These are phyloP conservation scores for Pezicula neosporulosa DNA, from an alignment of 2,329 filamentous ascomycete genomes.

Conservation along the genomic window DNA sequence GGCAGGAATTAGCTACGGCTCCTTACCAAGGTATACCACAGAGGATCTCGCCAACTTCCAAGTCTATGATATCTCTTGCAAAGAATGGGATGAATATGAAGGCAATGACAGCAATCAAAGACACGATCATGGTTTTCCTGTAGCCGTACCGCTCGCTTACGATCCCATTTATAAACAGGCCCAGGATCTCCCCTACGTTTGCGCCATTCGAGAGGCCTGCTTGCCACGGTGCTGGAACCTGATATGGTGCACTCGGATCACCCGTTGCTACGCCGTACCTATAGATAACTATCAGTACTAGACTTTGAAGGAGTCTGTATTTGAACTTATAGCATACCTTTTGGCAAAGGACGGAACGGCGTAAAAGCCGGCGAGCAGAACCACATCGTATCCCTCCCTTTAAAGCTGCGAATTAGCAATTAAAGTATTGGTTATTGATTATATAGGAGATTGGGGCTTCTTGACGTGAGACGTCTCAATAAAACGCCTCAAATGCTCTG, in stretches of 20 bases:
- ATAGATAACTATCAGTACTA: too few relatives aligned
- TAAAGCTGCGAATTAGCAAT: conserved; percentile 25
- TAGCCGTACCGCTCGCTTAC: conserved; percentile 40
- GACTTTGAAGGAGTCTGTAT: too few relatives aligned
- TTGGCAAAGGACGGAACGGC: conserved; percentile 25
- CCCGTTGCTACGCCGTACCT: conserved; percentile 10
- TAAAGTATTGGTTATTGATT: conserved; percentile 16
- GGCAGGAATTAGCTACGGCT: too few relatives aligned
- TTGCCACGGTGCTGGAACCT: conserved; percentile 28
- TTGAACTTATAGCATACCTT: conserved; percentile 22
- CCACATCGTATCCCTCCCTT: conserved; percentile 26
- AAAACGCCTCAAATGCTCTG: too few relatives aligned
- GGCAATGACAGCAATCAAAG: conserved; percentile 30
- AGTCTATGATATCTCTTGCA: conserved; percentile 37
- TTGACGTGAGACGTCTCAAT: too few relatives aligned
- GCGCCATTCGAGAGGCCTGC: conserved; percentile 26
- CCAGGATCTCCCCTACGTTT: conserved; percentile 35
- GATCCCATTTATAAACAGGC: conserved; percentile 43
- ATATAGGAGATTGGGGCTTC: too few relatives aligned
- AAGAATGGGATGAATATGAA: conserved; percentile 36
- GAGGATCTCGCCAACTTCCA: conserved; percentile 43
- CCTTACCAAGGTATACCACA: conserved; percentile 36
- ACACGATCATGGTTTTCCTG: conserved; percentile 30
- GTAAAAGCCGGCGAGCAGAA: conserved; percentile 31
- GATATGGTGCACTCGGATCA: conserved; percentile 6